Evolutionary conservation across 108 stramenopile genomes (phyloP), one percentile per base, ranked within the genome.

Genomic region (Cyclotella baltica): DNA sequence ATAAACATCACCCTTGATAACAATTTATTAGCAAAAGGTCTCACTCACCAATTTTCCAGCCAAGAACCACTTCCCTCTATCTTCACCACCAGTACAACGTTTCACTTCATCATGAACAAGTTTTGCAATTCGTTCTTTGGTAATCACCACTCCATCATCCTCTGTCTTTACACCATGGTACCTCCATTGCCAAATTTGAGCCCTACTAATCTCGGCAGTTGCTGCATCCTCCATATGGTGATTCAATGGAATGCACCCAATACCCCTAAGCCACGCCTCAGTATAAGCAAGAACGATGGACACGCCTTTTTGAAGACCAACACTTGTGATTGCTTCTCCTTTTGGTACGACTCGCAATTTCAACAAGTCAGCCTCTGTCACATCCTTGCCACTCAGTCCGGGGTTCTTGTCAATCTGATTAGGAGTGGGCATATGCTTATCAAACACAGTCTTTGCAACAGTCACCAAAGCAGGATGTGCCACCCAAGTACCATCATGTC

Each of bases 401-500:
- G 90, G 91, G 37, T 83, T 88, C 63, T 67, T 83, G 28, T 75
- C 77, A 67, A 94, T 91, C 81, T 98, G 96, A 70, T 98, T 98
- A 16, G 91, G 88, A 22, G 85, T 80, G 27, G 72, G 80, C 96
- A 98, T 96, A 82, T 98, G 91, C 46, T 92, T 62, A 76, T 96
- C 93, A 86, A 98, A 98, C 48, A 96, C 89, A 33, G 85, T 70
- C 67, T 87, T 81, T 23, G 97, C 97, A 11, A 96, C 66, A 43
- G 69, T 57, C 34, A 98, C 96, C 72, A 98, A 85, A 13, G 93
- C 97, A 20, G 97, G 97, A 74, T 98, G 97, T n/a, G 97, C 97
- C 11, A 98, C 97, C 97, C 97, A 98, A 25, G 96, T 95, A 16
- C 97, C 97, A 76, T 98, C 97, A 72, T 98, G 97, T 34, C 97